phyloP scores from a whole-genome alignment of 768 basidiomycete species.

The Lactarius tabidus region DNA sequence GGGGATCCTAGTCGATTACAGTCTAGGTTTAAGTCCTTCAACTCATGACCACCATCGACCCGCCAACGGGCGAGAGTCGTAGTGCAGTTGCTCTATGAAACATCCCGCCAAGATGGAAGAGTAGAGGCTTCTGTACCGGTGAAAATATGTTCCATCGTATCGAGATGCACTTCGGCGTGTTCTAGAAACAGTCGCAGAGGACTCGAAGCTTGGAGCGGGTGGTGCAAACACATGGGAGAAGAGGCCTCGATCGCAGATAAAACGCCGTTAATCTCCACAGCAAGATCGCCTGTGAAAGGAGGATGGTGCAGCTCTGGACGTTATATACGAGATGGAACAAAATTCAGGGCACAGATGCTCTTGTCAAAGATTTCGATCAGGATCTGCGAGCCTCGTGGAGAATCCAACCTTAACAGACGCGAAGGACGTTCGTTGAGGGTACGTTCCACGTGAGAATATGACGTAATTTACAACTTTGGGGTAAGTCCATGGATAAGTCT shows the following conservation, averaged over 20 bases:
- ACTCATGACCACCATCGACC: neutral
- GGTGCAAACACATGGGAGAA: neutral
- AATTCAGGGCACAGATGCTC: neutral
- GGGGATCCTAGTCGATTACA: neutral
- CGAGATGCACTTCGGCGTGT: neutral
- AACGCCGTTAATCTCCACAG: constrained; percentile 5
- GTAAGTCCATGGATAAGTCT: neutral
- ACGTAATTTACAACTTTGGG: neutral
- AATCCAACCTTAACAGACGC: neutral
- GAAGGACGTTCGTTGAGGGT: neutral
- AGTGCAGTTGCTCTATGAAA: neutral
- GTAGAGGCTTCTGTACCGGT: neutral
- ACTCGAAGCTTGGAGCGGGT: constrained; percentile 19
- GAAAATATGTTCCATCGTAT: neutral
- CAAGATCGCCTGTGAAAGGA: neutral
- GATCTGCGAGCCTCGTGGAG: constrained; percentile 19
- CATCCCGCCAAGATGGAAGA: constrained; percentile 19
- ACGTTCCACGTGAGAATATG: constrained; percentile 10
- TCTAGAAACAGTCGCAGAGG: constrained; percentile 19
- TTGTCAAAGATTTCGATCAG: constrained; percentile 1
- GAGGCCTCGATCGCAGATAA: constrained; percentile 9
- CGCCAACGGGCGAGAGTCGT: neutral
- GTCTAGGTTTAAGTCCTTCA: neutral
- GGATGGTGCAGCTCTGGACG: neutral
- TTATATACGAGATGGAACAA: neutral